A percentile compares a stretch with the other conserved stretches of the same genome.
Evolutionary conservation across 2,329 filamentous ascomycete genomes (phyloP).

Genomic region (Hawksworthiomyces lignivorus): DNA sequence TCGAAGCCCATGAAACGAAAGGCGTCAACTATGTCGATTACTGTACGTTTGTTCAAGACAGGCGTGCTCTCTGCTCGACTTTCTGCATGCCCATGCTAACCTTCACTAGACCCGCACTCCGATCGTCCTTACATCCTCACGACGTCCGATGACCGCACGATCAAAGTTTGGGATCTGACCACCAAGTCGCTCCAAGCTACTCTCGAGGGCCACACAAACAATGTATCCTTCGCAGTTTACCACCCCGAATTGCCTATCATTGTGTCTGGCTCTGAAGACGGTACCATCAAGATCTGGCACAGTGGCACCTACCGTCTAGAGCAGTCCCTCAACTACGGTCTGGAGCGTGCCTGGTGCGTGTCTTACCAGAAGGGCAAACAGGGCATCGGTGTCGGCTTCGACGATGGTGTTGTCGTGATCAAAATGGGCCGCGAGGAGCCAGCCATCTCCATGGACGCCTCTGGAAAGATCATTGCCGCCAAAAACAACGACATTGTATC

Average conservation of each 20-base stretch:
- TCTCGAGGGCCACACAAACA: slow-evolving; percentile 92
- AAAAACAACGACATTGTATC: slow-evolving; percentile 92
- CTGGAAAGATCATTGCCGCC: slow-evolving; percentile 94
- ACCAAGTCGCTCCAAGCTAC: slow-evolving; percentile 96
- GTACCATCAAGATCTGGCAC: slow-evolving; percentile 97
- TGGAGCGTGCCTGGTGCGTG: slow-evolving; percentile 97
- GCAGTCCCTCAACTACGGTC: slow-evolving; percentile 89
- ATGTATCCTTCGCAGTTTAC: slow-evolving; percentile 96
- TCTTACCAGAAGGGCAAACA: slow-evolving; percentile 92
- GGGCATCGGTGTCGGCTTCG: slow-evolving; percentile 90
- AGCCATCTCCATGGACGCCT: slow-evolving; percentile 93
- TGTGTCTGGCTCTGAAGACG: slow-evolving; percentile 95
- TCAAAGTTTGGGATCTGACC: slow-evolving; percentile 99
- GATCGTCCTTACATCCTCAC: slow-evolving; percentile 86
- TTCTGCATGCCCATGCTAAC: neutral
- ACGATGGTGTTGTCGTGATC: slow-evolving; percentile 94
- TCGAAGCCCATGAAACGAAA: slow-evolving; percentile 95
- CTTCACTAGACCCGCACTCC: slow-evolving; percentile 47
- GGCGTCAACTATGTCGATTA: slow-evolving; percentile 98
- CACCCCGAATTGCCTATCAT: slow-evolving; percentile 96
- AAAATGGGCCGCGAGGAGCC: slow-evolving; percentile 97
- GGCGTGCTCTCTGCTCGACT: no score
- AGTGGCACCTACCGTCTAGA: slow-evolving; percentile 95
- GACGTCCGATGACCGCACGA: slow-evolving; percentile 90
- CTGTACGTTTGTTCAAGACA: slow-evolving; percentile 28